Percentiles rank a stretch among this genome's conserved stretches.
These are phyloP conservation scores for Thuidium tamariscinum DNA, from an alignment of 225 moss, liverwort and hornwort species.

Conservation along the genomic window DNA sequence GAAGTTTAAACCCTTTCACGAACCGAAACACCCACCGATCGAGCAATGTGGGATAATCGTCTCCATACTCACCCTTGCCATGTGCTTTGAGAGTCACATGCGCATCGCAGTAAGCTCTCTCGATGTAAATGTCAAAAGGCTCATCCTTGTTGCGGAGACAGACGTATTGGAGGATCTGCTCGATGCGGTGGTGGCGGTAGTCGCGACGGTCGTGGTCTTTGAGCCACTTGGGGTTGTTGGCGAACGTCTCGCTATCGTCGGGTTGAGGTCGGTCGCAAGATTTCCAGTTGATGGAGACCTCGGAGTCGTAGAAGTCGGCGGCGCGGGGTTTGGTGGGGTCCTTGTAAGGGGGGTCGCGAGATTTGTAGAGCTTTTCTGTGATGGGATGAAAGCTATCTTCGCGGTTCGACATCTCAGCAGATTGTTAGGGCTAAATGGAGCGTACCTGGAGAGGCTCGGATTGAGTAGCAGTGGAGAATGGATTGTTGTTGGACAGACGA, in stretches of 20 bases:
- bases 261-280: slow-evolving; percentile 18
- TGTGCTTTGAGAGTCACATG: slow-evolving; percentile 4
- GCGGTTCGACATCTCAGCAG: slow-evolving; percentile 18
- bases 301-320: slow-evolving; percentile 16
- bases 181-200: slow-evolving; percentile 14
- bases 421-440: not conserved
- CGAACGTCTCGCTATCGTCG: slow-evolving; percentile 6
- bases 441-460: not conserved
- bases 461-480: not conserved
- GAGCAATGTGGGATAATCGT: slow-evolving; percentile 10
- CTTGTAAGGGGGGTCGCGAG: not conserved
- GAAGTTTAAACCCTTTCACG: slow-evolving; percentile 25
- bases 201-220: slow-evolving; percentile 32
- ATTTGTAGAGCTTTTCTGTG: slow-evolving; percentile 6
- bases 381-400: slow-evolving; percentile 1
- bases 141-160: slow-evolving; percentile 5
- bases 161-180: slow-evolving; percentile 12
- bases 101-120: slow-evolving; percentile 18
- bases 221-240: slow-evolving; percentile 17
- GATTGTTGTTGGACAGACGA: too few relatives aligned
- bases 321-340: not conserved
- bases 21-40: slow-evolving; percentile 29
- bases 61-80: slow-evolving; percentile 4
- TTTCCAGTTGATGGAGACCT: slow-evolving; percentile 12
- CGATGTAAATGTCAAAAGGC: slow-evolving; percentile 22